Evolutionary conservation across 108 stramenopile species (phyloP).

Genomic region (Aurantiochytrium sp.): DNA sequence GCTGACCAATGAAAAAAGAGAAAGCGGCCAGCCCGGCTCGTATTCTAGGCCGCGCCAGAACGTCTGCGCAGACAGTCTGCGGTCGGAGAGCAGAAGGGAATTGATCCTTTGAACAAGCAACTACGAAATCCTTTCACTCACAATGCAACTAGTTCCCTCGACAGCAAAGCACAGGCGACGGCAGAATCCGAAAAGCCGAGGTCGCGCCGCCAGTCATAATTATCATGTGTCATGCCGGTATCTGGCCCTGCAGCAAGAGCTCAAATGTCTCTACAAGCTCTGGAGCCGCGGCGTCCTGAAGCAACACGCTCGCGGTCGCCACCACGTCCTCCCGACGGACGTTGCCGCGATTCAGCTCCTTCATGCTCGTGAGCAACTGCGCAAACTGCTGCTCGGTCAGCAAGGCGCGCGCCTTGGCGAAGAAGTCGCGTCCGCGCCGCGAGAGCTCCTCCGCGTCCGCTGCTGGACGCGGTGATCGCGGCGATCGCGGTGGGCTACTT

Average conservation of each 20-base stretch:
- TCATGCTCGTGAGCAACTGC: slow-evolving; percentile 7
- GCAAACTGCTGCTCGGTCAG: not conserved
- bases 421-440: not conserved
- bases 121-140: too few species aligned
- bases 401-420: not conserved
- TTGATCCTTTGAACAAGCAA: too few species aligned
- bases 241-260: not conserved
- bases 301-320: not conserved
- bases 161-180: too few species aligned
- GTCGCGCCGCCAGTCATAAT: too few species aligned
- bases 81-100: too few species aligned
- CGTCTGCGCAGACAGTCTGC: too few species aligned
- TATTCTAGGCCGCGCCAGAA: too few species aligned
- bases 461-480: not conserved
- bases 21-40: too few species aligned
- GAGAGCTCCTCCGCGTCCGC: not conserved
- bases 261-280: not conserved
- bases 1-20: too few species aligned
- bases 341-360: not conserved
- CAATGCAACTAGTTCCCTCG: too few species aligned
- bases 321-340: not conserved
- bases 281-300: not conserved
- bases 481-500: too few species aligned
- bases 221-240: not conserved
- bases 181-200: too few species aligned